Evolutionary conservation across 2,329 filamentous ascomycete species (phyloP).

Genomic region (Ophiostoma piceae): DNA sequence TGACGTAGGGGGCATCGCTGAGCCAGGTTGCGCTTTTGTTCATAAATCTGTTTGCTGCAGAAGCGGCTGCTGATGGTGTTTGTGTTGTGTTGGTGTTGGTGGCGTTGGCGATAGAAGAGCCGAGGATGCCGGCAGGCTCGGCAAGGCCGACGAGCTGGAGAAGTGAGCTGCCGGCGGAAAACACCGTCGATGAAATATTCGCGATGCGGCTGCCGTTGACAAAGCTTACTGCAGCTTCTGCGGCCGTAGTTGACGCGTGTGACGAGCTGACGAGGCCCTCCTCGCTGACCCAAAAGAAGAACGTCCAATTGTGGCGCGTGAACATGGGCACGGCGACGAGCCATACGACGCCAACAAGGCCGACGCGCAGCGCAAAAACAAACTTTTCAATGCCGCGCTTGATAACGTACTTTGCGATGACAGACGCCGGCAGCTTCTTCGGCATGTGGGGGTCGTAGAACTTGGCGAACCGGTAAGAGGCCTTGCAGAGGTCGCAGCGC

Average conservation of each 20-base stretch:
- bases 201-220: not conserved
- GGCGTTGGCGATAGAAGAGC: not conserved
- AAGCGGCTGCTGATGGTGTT: not conserved
- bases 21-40: conserved; percentile 42
- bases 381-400: conserved; percentile 68
- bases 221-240: too few relatives aligned
- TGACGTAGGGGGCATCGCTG: conserved; percentile 53
- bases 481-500: conserved; percentile 99
- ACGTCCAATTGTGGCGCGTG: conserved; percentile 87
- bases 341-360: conserved; percentile 82
- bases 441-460: conserved; percentile 96
- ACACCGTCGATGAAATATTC: not conserved
- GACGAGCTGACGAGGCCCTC: conserved; percentile 46
- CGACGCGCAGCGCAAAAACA: conserved; percentile 70
- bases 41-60: not conserved
- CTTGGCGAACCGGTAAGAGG: conserved; percentile 95
- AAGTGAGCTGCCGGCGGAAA: conserved; percentile 13
- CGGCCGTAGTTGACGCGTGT: not conserved
- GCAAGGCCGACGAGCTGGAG: conserved; percentile 25
- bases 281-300: conserved; percentile 92
- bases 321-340: conserved; percentile 80
- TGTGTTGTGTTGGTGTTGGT: not conserved
- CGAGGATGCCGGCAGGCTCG: conserved; percentile 20
- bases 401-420: conserved; percentile 75
- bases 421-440: conserved; percentile 66